Evolutionary conservation across 768 basidiomycete species (phyloP).

Genomic region (Wakefieldia striispora): DNA sequence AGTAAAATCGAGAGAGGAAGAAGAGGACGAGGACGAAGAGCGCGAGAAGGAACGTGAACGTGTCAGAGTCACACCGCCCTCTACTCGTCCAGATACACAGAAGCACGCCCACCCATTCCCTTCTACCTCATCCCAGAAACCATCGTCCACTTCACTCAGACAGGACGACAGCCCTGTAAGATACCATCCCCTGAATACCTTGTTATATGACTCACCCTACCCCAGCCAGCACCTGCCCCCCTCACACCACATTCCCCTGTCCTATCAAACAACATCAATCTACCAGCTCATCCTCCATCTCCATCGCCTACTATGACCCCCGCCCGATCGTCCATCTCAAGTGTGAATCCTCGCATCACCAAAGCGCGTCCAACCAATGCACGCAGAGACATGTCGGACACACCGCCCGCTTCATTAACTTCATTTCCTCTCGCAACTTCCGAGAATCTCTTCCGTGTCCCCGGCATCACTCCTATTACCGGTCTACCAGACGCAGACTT

Average conservation of each 20-base stretch:
- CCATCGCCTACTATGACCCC: slow-evolving; percentile 30
- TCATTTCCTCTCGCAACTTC: slow-evolving; percentile 27
- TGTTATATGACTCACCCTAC: slow-evolving; percentile 5
- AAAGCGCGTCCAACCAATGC: slow-evolving; percentile 28
- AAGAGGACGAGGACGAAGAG: slow-evolving; percentile 81
- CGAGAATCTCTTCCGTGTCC: slow-evolving; percentile 29
- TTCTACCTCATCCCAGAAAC: slow-evolving; percentile 17
- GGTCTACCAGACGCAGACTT: slow-evolving; percentile 36
- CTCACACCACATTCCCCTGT: slow-evolving; percentile 35
- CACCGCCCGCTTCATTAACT: slow-evolving; percentile 9
- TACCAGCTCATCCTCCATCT: slow-evolving; percentile 16
- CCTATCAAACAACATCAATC: slow-evolving; percentile 16
- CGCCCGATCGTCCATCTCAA: slow-evolving; percentile 12
- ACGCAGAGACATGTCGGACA: slow-evolving; percentile 30
- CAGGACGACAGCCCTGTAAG: slow-evolving; percentile 31
- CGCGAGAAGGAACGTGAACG: slow-evolving; percentile 53
- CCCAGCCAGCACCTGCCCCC: slow-evolving; percentile 20
- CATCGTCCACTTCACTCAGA: slow-evolving; percentile 15
- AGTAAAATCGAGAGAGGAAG: slow-evolving; percentile 69
- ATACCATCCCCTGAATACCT: slow-evolving; percentile 5
- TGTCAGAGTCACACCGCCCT: slow-evolving; percentile 26
- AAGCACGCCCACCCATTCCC: slow-evolving; percentile 20
- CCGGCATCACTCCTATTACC: slow-evolving; percentile 24
- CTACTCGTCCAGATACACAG: slow-evolving; percentile 16
- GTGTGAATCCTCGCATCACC: slow-evolving; percentile 21